These are phyloP conservation scores for Termitomyces sp. DNA, from an alignment of 768 basidiomycete species.

Conservation along the genomic window DNA sequence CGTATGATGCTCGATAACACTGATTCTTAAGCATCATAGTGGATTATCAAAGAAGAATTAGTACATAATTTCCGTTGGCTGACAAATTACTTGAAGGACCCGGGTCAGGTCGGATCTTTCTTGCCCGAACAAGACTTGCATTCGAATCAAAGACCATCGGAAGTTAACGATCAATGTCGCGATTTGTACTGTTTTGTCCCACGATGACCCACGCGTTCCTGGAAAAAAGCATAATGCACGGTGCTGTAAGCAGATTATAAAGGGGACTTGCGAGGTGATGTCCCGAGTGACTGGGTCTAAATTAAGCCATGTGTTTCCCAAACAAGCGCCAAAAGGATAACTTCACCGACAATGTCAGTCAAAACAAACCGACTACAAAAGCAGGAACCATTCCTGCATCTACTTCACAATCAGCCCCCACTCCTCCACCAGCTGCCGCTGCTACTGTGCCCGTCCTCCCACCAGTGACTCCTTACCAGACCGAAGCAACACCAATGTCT, in stretches of 20 bases:
- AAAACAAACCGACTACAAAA: constrained; percentile 24
- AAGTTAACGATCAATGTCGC: constrained; percentile 3
- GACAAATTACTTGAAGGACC: not conserved
- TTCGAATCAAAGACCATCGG: not conserved
- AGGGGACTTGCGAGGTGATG: not conserved
- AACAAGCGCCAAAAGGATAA: constrained; percentile 26
- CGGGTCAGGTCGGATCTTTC: not conserved
- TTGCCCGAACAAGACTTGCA: not conserved
- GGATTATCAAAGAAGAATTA: not conserved
- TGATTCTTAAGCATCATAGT: not conserved
- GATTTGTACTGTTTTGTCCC: constrained; percentile 13
- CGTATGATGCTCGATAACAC: not conserved
- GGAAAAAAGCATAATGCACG: not conserved
- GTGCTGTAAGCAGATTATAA: constrained; percentile 10
- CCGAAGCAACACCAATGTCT: not conserved
- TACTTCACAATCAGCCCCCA: constrained; percentile 4
- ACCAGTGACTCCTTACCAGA: constrained; percentile 11
- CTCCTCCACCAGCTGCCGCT: constrained; percentile 4
- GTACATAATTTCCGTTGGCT: not conserved
- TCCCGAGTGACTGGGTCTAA: not conserved
- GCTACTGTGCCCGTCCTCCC: constrained; percentile 10
- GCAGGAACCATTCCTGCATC: constrained; percentile 8
- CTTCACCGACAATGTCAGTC: constrained; percentile 20
- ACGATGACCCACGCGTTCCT: constrained; percentile 17
- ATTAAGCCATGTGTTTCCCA: constrained; percentile 27